phyloP scores from a whole-genome alignment of 1,284 basidiomycete genomes.

The Xanthoconium separans region DNA sequence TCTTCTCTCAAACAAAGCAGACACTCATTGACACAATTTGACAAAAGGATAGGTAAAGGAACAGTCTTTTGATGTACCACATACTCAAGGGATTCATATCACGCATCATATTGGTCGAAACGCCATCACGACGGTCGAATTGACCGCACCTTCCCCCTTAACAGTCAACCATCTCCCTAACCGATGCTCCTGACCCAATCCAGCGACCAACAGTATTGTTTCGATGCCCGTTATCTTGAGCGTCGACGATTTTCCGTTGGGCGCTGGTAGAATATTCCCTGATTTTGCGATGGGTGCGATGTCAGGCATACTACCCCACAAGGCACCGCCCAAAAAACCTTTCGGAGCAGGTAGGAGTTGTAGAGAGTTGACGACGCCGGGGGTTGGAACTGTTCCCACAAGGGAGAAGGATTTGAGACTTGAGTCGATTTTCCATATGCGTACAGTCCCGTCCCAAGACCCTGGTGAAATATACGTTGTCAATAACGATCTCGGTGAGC shows the following conservation, averaged over 20 bases:
- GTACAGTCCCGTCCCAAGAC: conserved; percentile 89
- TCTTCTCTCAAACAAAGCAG: too few relatives aligned
- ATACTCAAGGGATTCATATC: not conserved
- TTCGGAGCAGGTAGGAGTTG: conserved; percentile 72
- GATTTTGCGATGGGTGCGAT: not conserved
- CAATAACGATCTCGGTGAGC: not conserved
- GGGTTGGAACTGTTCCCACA: conserved; percentile 60
- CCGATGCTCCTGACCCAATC: conserved; percentile 84
- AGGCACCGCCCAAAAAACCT: conserved; percentile 35
- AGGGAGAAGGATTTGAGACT: conserved; percentile 76
- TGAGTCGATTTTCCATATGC: conserved; percentile 85
- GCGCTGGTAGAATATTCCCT: not conserved
- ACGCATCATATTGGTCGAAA: conserved; percentile 23
- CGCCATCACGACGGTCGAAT: conserved; percentile 67
- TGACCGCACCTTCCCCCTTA: conserved; percentile 68
- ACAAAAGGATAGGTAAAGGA: not conserved
- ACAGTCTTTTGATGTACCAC: not conserved
- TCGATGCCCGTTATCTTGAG: conserved; percentile 29
- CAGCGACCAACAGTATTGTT: conserved; percentile 71
- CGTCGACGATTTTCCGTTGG: conserved; percentile 9
- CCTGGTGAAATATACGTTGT: conserved; percentile 45
- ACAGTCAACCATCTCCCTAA: conserved; percentile 86
- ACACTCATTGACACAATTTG: too few relatives aligned
- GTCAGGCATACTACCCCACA: conserved; percentile 16
- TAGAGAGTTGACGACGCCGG: conserved; percentile 88